These are phyloP conservation scores for Didymosphaeria variabile DNA, from an alignment of 2,329 filamentous ascomycete species.

Conservation along the genomic window DNA sequence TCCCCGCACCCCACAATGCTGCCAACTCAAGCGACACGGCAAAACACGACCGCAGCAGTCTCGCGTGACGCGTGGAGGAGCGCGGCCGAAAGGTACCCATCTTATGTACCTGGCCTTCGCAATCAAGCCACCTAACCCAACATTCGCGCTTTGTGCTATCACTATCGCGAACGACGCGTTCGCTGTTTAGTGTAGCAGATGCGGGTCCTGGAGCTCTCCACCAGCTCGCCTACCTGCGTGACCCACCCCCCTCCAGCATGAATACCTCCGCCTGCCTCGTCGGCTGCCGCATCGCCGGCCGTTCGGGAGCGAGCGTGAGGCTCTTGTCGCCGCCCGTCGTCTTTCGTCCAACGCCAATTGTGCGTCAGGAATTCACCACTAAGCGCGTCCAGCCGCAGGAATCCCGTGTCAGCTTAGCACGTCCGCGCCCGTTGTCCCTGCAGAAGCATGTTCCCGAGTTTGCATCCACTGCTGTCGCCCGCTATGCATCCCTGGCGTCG, in stretches of 20 bases:
- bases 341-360: slow-evolving; percentile 29
- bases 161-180: slow-evolving; percentile 15
- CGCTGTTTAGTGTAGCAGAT: slow-evolving; percentile 36
- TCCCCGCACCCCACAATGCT: slow-evolving; percentile 10
- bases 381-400: slow-evolving; percentile 25
- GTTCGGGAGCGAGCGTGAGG: slow-evolving; percentile 33
- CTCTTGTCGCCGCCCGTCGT: slow-evolving; percentile 27
- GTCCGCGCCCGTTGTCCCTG: slow-evolving; percentile 39
- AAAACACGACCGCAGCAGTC: slow-evolving; percentile 21
- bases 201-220: slow-evolving; percentile 37
- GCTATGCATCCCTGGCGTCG: slow-evolving; percentile 43
- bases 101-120: slow-evolving; percentile 22
- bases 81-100: slow-evolving; percentile 24
- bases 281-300: slow-evolving; percentile 38
- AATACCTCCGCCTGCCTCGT: slow-evolving; percentile 37
- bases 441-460: slow-evolving; percentile 38
- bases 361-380: slow-evolving; percentile 30
- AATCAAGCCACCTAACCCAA: not conserved
- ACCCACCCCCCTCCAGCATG: slow-evolving; percentile 38
- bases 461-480: slow-evolving; percentile 34
- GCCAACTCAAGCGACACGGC: slow-evolving; percentile 19
- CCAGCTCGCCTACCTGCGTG: slow-evolving; percentile 31
- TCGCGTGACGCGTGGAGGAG: slow-evolving; percentile 28
- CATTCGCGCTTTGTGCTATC: slow-evolving; percentile 1
- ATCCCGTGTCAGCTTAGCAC: slow-evolving; percentile 35